Evolutionary conservation across 768 basidiomycete genomes (phyloP).

Genomic region (Boletus patriciae): DNA sequence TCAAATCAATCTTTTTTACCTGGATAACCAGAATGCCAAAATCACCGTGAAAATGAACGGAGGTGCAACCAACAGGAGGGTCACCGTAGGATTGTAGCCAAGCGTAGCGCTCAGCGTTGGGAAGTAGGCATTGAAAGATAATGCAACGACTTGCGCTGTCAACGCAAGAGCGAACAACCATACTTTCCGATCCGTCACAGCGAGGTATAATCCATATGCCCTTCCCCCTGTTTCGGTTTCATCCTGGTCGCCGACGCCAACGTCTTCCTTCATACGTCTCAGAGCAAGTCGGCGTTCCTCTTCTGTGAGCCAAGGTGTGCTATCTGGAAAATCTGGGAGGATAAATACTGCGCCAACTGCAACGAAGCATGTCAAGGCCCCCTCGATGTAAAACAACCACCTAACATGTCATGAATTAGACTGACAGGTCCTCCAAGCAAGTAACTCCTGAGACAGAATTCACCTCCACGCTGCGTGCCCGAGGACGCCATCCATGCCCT

Average conservation of each 20-base stretch:
- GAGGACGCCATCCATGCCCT: slow-evolving; percentile 47
- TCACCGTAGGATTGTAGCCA: slow-evolving; percentile 60
- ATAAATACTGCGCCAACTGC: slow-evolving; percentile 47
- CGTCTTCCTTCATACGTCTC: slow-evolving; percentile 63
- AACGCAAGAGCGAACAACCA: slow-evolving; percentile 70
- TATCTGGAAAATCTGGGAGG: slow-evolving; percentile 50
- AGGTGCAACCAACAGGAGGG: slow-evolving; percentile 73
- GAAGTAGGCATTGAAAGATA: slow-evolving; percentile 83
- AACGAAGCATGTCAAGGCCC: slow-evolving; percentile 44
- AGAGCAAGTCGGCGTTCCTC: slow-evolving; percentile 48
- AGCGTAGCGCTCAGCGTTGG: slow-evolving; percentile 74
- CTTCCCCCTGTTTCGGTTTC: slow-evolving; percentile 43
- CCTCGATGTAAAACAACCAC: slow-evolving; percentile 53
- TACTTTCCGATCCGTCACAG: slow-evolving; percentile 77
- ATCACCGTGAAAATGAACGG: slow-evolving; percentile 66
- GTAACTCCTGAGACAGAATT: slow-evolving; percentile 16
- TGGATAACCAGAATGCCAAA: slow-evolving; percentile 51
- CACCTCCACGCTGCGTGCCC: slow-evolving; percentile 55
- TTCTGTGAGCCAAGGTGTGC: slow-evolving; percentile 37
- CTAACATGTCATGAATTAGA: slow-evolving; percentile 26
- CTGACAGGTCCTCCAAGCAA: not conserved
- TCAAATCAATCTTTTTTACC: slow-evolving; percentile 33
- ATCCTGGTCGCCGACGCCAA: slow-evolving; percentile 54
- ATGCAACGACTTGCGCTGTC: slow-evolving; percentile 40
- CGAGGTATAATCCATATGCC: slow-evolving; percentile 52